Evolutionary conservation across 768 basidiomycete genomes (phyloP), one percentile per base, ranked within the genome.

Genomic region (Boletus rubroflammeus): DNA sequence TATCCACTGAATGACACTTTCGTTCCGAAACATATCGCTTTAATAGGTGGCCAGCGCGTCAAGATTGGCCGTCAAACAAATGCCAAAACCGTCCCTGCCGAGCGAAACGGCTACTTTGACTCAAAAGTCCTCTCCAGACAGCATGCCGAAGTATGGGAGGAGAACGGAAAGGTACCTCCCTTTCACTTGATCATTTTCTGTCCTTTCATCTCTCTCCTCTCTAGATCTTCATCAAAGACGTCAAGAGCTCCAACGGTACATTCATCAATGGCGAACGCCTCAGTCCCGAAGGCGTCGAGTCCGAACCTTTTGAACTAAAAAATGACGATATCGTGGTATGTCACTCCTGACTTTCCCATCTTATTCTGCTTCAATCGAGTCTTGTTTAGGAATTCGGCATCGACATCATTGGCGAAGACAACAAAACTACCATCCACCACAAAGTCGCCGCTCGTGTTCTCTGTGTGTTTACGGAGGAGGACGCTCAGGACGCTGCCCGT

Each of bases 71-170:
- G 96, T 53, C 95, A 98, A 74, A 98, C 94, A 15, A 97, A 94
- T 71, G 85, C 87, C 53, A 97, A 97, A 79, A 97, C 94, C 0
- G 84, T 91, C 29, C 96, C 96, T 17, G 85, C 82, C 11, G 93
- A 96, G 67, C 79, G 89, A 65, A 98, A 99, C 67, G 96, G 94
- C 10, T 99, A 90, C 76, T 98, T 99, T 69, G 96, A 98, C 75
- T 90, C 87, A 23, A 98, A 98, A 69, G 87, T 98, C 8, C 78
- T 99, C 56, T 92, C 90, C 62, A 78, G 96, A 61, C 89, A 91
- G 75, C 96, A 98, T 67, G 96, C 96, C 14, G 96, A 98, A 74
- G 90, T 99, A n/a, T 99, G 88, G 96, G 94, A 92, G 75, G 92
- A 96, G 56, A 77, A 72, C 40, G 84, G 82, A 43, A 96, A 96